Evolutionary conservation across 768 basidiomycete genomes (phyloP), one percentile per base, ranked within the genome.

Genomic region (Fistulinella prunicolor): DNA sequence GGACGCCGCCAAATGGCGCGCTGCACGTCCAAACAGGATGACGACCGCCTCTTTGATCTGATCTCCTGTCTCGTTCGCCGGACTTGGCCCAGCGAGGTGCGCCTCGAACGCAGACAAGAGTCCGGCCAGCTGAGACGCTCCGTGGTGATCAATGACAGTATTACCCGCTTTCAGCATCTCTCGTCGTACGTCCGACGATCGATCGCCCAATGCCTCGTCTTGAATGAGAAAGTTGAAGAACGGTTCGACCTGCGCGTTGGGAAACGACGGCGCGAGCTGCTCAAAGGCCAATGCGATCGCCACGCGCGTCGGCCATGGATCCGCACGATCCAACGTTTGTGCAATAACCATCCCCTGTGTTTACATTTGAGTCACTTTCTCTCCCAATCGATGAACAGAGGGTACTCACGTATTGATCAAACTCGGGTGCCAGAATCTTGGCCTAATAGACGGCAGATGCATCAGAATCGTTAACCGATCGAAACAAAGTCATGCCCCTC

Each of bases 41-140:
- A 98, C 86, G 6, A 95, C 86, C 0, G 93, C 94, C 62, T 98
- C 95, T 55, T 94, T 91, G 68, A 94, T 89, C 51, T 85, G 82
- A 62, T 98, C 95, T 5, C 81, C 82, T 0, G 82, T 77, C 61
- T 92, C 89, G 9, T 80, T 83, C 0, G 81, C 76, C 2, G 82
- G 70, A 43, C 70, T 73, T 6, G 79, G 65, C 29, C 57, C 66
- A 0, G 65, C 76, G 9, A 98, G 78, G 64, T 88, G 85, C 0
- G 70, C 70, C 70, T 98, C 94, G 57, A 98, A 97, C 49, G 85
- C 75, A 13, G 76, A 70, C 53, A 98, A 89, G 35, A 99, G 79
- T 1, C 75, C 77, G 14, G 86, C 77, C 9, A 96, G 76, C 22
- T 78, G 78, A 20, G 73, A 72, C 7, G 82, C 78, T 6, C 96